Evolutionary conservation across 106 monocot genomes (phyloP).

Genomic region (Ottelia alismoides): DNA sequence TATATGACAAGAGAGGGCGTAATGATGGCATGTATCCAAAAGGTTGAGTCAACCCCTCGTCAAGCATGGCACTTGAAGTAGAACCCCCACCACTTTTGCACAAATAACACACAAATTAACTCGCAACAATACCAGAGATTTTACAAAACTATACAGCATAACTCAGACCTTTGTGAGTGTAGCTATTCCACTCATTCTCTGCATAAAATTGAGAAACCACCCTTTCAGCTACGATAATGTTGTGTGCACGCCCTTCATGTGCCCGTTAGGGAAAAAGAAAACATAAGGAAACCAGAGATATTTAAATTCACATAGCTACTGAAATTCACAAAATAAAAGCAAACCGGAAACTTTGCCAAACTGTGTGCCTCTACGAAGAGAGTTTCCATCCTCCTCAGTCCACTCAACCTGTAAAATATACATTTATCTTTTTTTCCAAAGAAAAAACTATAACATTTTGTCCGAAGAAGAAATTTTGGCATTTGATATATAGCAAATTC

Average conservation of each 20-base stretch:
- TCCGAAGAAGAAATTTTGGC: neutral
- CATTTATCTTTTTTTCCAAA: neutral
- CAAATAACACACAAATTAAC: too few species aligned
- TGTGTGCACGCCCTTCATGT: slow-evolving; percentile 76
- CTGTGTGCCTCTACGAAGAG: slow-evolving; percentile 56
- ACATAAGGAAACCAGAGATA: too few species aligned
- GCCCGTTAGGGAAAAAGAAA: too few species aligned
- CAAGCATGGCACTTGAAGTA: too few species aligned
- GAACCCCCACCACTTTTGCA: too few species aligned
- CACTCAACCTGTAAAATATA: slow-evolving; percentile 58
- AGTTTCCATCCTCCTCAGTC: slow-evolving; percentile 66
- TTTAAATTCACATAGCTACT: too few species aligned
- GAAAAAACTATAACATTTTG: neutral
- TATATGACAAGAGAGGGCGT: too few species aligned
- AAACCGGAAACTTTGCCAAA: slow-evolving; percentile 96
- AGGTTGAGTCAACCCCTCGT: too few species aligned
- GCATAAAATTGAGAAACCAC: slow-evolving; percentile 99
- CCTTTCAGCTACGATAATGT: slow-evolving; percentile 90
- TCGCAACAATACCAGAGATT: too few species aligned
- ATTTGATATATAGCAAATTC: neutral
- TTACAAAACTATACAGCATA: too few species aligned
- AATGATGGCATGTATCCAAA: too few species aligned
- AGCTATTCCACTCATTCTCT: slow-evolving; percentile 99
- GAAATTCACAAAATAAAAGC: too few species aligned
- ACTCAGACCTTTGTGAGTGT: slow-evolving; percentile 82